Evolutionary conservation across 768 basidiomycete genomes (phyloP), one percentile per base, ranked within the genome.

Genomic region (Galerina marginata): DNA sequence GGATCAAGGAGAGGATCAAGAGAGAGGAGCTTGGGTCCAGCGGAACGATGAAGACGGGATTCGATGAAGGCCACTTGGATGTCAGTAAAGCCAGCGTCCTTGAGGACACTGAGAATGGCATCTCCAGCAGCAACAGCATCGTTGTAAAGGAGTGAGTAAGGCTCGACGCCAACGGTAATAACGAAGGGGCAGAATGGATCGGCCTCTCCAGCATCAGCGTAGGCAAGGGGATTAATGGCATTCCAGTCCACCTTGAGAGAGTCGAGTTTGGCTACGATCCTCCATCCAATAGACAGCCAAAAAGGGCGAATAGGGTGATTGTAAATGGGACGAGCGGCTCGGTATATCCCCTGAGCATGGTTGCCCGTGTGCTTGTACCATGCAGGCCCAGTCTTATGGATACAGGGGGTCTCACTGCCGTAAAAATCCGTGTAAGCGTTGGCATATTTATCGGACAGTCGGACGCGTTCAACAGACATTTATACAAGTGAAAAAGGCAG

Each of bases 1-100:
- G 58, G 33, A 55, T 75, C 70, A 36, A 62, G n/a, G 60, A 58
- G 39, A 38, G 70, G 66, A 61, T 67, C 56, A 52, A 67, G 68
- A 4, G 63, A 37, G 58, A 72, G 66, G 60, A 78, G 69, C 71
- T 69, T 67, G 16, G 73, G 69, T 33, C 74, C 38, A 23, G 29
- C 29, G 6, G 20, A 47, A 29, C 23, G 20, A 25, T 29, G 9
- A 25, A 25, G 23, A 26, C 65, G 44, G 7, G 70, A 77, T 62
- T 79, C 73, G 40, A 64, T 25, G 61, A 77, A 72, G 11, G 69
- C 77, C 9, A 77, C 67, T 53, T 79, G 69, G 54, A 78, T 64
- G 36, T 71, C 73, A 48, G 65, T 58, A 67, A 79, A 66, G 48
- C 67, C 65, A 52, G 53, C 65, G 23, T 60, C 20, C n/a, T 20